These are phyloP conservation scores for Vigna angularis DNA, from an alignment of 306 rosid genomes.

Conservation along the genomic window DNA sequence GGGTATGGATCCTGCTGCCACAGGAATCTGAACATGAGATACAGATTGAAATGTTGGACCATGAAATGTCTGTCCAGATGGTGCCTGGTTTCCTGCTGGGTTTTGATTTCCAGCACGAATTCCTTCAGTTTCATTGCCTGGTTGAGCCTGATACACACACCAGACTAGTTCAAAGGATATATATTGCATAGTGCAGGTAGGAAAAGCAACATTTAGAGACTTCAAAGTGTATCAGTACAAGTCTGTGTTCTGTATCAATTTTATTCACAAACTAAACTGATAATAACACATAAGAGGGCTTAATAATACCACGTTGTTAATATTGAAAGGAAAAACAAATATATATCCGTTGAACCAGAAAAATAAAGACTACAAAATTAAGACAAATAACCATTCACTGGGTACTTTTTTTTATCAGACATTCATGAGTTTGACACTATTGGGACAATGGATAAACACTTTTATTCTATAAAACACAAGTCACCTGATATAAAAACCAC, in stretches of 20 bases:
- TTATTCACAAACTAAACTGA: conserved; percentile 27
- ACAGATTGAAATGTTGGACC: conserved; percentile 67
- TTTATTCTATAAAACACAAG: conserved; percentile 12
- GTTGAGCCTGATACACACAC: conserved; percentile 51
- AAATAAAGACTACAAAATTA: neutral
- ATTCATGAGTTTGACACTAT: conserved; percentile 26
- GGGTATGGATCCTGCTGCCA: conserved; percentile 68
- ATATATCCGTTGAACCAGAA: conserved; percentile 4
- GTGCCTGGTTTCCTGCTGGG: conserved; percentile 67
- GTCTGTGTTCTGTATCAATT: conserved; percentile 19
- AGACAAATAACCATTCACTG: neutral
- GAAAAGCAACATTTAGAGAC: neutral
- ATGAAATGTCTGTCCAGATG: conserved; percentile 71
- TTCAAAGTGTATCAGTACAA: conserved; percentile 15
- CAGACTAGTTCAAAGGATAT: conserved; percentile 35
- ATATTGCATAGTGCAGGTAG: neutral
- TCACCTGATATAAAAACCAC: conserved; percentile 20
- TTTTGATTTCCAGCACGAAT: conserved; percentile 50
- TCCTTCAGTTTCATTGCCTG: conserved; percentile 68
- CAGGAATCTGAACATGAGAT: conserved; percentile 84
- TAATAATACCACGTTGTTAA: neutral
- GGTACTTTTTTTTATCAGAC: too few relatives aligned
- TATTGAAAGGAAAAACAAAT: conserved; percentile 18
- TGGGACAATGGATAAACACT: neutral
- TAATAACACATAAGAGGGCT: conserved; percentile 31